Evolutionary conservation across 2,329 filamentous ascomycete species (phyloP).

Genomic region (Tolypocladium pustulatum): DNA sequence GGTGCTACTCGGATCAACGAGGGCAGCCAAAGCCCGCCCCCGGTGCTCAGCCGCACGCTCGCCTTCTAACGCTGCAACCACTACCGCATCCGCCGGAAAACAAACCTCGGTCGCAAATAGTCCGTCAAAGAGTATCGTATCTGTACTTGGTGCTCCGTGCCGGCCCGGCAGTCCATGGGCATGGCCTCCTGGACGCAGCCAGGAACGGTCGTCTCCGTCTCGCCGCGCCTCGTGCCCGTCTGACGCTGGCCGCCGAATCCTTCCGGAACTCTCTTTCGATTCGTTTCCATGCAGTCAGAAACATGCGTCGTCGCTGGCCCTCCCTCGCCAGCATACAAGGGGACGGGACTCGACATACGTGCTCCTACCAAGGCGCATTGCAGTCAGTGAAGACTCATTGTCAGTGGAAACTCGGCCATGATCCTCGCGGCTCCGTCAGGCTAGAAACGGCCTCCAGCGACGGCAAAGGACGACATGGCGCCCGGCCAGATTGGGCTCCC

Average conservation of each 20-base stretch:
- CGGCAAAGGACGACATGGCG: not conserved
- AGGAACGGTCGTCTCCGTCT: not conserved
- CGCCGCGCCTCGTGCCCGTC: not conserved
- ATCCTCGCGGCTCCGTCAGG: not conserved
- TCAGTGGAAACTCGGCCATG: not conserved
- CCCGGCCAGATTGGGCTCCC: conserved; percentile 1
- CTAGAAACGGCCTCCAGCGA: not conserved
- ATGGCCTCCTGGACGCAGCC: not conserved
- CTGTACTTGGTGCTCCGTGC: not conserved
- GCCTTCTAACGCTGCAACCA: not conserved
- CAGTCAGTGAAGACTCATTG: too few species aligned
- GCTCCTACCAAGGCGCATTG: too few species aligned
- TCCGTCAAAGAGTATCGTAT: too few species aligned
- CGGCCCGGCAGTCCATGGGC: not conserved
- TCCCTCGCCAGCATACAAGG: not conserved
- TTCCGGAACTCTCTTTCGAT: not conserved
- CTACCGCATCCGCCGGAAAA: not conserved
- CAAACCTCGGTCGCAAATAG: not conserved
- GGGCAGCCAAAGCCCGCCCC: too few species aligned
- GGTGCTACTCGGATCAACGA: too few species aligned
- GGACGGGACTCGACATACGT: too few species aligned
- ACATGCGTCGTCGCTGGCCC: too few species aligned
- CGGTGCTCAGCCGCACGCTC: not conserved
- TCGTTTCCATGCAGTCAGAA: not conserved
- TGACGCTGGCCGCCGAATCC: not conserved